Base-by-base conservation (phyloP, 108 stramenopile species). In the Aureococcus anophagefferens region DNA sequence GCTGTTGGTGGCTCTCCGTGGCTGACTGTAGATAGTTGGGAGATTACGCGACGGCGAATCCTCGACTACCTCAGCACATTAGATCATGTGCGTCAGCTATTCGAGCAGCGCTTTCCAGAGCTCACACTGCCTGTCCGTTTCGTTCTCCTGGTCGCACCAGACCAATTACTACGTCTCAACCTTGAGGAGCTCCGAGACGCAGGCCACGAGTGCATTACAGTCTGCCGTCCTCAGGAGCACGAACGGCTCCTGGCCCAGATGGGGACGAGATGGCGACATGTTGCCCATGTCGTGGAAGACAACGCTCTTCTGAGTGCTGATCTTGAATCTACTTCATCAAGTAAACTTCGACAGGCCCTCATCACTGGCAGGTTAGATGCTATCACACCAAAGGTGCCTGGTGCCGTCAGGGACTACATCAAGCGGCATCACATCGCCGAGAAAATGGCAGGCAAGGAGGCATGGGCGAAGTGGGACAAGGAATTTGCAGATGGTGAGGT, bases 21-120 rank as follows among this genome's bases (percentile, higher is more conserved):
- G 80, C 63, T 84, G 17, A 70, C 76, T n/a, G 80, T 84, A 25
- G 83, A 84, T 44, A 75, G 80, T 25, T 84, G 83, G 83, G 83
- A 84, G 66, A 79, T 84, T 25, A 84, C 83, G 25, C 78, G 83
- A 7, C 81, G 81, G 28, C 75, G 83, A 32, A 76, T 79, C 30
- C 79, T 82, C 72, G 83, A 84, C 76, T 84, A 84, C 69, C 66
- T 82, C 35, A 69, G 72, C n/a, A 74, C 81, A 14, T 75, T 84
- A 34, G 78, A 84, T 62, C 81, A 82, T 40, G 37, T 75, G 4
- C 25, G 65, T 4, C 35, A 65, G 5, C 40, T 72, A 0, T 29
- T 66, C 45, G 65, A 72, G 21, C 17, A 25, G 25, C 37, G 62
- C 37, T 72, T 64, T 29, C 71, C 63, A 7, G 51, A 64, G 13